A percentile compares a stretch with the other conserved stretches of the same genome.
Evolutionary conservation across 163 green algal species (phyloP).

Genomic region (Scenedesmus sp.): DNA sequence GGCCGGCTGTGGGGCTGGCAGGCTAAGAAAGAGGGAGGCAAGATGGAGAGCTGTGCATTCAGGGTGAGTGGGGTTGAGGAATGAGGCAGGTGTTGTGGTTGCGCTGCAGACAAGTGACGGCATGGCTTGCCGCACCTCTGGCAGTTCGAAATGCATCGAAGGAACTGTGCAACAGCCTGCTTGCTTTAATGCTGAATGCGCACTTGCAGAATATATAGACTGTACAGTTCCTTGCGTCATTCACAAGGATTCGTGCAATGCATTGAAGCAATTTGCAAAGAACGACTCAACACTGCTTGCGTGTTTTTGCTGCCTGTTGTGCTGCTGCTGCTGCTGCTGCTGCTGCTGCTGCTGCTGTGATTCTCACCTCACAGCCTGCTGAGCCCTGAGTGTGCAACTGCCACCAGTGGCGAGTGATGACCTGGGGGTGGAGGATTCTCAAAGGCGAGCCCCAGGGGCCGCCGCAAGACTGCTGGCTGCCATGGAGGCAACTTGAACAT

Average conservation of each 20-base stretch:
- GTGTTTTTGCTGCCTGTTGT: not conserved
- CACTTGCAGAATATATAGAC: too few relatives aligned
- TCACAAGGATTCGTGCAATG: too few relatives aligned
- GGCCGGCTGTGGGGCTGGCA: conserved; percentile 36
- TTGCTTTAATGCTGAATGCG: too few relatives aligned
- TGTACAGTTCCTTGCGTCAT: too few relatives aligned
- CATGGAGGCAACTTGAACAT: too few relatives aligned
- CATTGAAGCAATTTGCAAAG: too few relatives aligned
- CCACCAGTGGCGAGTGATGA: not conserved
- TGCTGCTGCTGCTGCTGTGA: not conserved
- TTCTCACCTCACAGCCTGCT: not conserved
- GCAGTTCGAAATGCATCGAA: too few relatives aligned
- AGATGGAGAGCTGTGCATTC: conserved; percentile 25
- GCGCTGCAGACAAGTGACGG: too few relatives aligned
- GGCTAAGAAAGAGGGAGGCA: not conserved
- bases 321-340: conserved; percentile 1
- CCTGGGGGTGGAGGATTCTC: not conserved
- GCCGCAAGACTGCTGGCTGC: not conserved
- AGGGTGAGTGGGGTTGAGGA: not conserved
- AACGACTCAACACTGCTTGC: too few relatives aligned
- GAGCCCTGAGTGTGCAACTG: not conserved
- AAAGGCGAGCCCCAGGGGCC: not conserved
- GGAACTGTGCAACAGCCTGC: too few relatives aligned
- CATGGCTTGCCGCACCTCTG: too few relatives aligned
- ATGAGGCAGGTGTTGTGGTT: not conserved